Conservation (phyloP, 176 grass and related monocot species). For the Paspalum vaginatum region DNA sequence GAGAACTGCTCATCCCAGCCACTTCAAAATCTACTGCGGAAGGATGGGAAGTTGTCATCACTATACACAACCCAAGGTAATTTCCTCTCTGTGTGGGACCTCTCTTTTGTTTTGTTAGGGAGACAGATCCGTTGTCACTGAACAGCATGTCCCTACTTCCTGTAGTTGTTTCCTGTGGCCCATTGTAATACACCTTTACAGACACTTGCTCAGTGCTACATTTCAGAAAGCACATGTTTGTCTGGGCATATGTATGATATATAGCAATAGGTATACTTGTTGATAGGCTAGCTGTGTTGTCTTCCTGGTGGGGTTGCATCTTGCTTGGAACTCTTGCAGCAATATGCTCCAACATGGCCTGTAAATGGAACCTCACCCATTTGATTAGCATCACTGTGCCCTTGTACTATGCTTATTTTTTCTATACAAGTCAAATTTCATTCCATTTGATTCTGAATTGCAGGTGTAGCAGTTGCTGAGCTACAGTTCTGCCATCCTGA, state of each 20-base stretch:
- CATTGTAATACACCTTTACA: conserved; percentile 34
- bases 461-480: conserved; percentile 72
- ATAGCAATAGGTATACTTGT: conserved; percentile 16
- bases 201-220: conserved; percentile 17
- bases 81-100: conserved; percentile 14
- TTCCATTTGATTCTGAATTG: conserved; percentile 21
- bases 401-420: background rate
- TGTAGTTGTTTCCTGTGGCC: conserved; percentile 25
- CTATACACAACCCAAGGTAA: conserved; percentile 78
- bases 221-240: conserved; percentile 43
- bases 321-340: conserved; percentile 12
- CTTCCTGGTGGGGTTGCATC: conserved; percentile 9
- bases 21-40: conserved; percentile 61
- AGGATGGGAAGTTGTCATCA: conserved; percentile 76
- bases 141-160: conserved; percentile 19
- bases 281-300: conserved; percentile 21
- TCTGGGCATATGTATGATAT: conserved; percentile 17
- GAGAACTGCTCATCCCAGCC: conserved; percentile 66
- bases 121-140: conserved; percentile 21
- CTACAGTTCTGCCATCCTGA: conserved; percentile 66
- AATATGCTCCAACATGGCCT: background rate
- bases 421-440: conserved; percentile 6
- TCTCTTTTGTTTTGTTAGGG: conserved; percentile 21
- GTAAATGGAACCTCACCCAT: background rate
- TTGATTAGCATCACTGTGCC: background rate